These are phyloP conservation scores for Botryotinia calthae DNA, from an alignment of 2,329 filamentous ascomycete genomes.

Conservation along the genomic window DNA sequence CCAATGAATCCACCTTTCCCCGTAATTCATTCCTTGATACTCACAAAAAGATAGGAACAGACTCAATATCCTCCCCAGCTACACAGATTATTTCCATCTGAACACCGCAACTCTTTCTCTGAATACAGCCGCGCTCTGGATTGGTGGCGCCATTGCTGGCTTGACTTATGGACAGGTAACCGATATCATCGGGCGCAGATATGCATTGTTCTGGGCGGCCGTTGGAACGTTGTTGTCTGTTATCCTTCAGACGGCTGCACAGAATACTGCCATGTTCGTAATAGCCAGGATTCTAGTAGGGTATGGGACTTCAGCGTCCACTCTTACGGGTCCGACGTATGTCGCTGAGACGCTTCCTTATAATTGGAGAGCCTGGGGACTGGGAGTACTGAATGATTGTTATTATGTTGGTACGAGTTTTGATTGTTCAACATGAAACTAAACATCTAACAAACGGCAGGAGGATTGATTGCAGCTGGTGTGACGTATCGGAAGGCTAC, in stretches of 20 bases:
- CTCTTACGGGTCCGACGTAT: slow-evolving; percentile 48
- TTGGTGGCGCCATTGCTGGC: slow-evolving; percentile 49
- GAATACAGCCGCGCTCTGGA: slow-evolving; percentile 54
- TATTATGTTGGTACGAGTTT: slow-evolving; percentile 30
- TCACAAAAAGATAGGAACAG: slow-evolving; percentile 42
- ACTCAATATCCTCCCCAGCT: slow-evolving; percentile 56
- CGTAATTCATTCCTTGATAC: not conserved
- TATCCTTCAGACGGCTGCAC: slow-evolving; percentile 29
- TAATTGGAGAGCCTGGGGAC: slow-evolving; percentile 45
- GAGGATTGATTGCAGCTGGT: slow-evolving; percentile 40
- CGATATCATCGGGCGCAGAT: slow-evolving; percentile 40
- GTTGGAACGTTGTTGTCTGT: slow-evolving; percentile 26
- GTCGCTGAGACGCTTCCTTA: slow-evolving; percentile 50
- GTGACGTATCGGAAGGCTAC: slow-evolving; percentile 40
- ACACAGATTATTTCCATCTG: slow-evolving; percentile 55
- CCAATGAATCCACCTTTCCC: not conserved
- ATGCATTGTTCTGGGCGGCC: slow-evolving; percentile 27
- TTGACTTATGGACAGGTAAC: slow-evolving; percentile 42
- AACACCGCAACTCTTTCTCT: slow-evolving; percentile 51
- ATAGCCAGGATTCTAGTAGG: slow-evolving; percentile 30
- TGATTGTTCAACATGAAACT: not conserved
- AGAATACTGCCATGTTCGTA: slow-evolving; percentile 33
- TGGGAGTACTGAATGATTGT: slow-evolving; percentile 42
- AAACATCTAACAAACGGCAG: slow-evolving; percentile 19
- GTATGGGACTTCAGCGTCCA: slow-evolving; percentile 26